Conservation (phyloP, 257 asterid species). For the Solanum okadae region DNA sequence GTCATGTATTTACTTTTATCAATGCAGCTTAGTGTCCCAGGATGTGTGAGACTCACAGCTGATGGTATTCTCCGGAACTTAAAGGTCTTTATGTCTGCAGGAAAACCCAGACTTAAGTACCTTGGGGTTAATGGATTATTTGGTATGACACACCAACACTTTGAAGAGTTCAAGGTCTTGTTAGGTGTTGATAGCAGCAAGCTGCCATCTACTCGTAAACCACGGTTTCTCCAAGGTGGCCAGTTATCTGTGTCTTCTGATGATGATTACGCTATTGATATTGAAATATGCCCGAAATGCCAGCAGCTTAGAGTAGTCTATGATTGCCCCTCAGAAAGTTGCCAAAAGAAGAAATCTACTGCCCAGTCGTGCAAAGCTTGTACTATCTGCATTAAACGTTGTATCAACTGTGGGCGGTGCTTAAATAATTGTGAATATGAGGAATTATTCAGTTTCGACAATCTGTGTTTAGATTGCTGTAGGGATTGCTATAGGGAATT, state of each 20-base stretch:
- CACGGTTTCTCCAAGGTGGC: constrained; percentile 27
- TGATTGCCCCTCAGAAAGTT: constrained; percentile 65
- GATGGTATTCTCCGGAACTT: constrained; percentile 35
- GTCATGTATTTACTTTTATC: neutral
- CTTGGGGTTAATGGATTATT: constrained; percentile 43
- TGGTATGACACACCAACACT: constrained; percentile 37
- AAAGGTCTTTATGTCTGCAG: constrained; percentile 39
- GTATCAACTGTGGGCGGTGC: constrained; percentile 69
- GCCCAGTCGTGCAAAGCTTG: constrained; percentile 56
- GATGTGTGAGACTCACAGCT: constrained; percentile 35
- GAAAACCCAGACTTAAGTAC: constrained; percentile 44
- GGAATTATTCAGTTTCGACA: constrained; percentile 47
- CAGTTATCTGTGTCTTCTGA: constrained; percentile 49
- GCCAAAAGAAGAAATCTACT: constrained; percentile 26
- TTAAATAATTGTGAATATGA: constrained; percentile 36
- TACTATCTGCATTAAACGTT: constrained; percentile 55
- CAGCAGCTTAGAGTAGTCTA: constrained; percentile 44
- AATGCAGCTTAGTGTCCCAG: constrained; percentile 61
- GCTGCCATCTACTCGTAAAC: constrained; percentile 19
- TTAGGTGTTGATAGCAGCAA: constrained; percentile 33
- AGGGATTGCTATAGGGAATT: constrained; percentile 28
- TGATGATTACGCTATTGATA: constrained; percentile 58
- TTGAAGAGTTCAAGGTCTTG: constrained; percentile 49
- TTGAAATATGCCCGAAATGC: constrained; percentile 71
- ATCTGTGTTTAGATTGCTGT: constrained; percentile 37